These are phyloP conservation scores for Salix koriyanagi DNA, from an alignment of 345 rosid species.

Conservation along the genomic window DNA sequence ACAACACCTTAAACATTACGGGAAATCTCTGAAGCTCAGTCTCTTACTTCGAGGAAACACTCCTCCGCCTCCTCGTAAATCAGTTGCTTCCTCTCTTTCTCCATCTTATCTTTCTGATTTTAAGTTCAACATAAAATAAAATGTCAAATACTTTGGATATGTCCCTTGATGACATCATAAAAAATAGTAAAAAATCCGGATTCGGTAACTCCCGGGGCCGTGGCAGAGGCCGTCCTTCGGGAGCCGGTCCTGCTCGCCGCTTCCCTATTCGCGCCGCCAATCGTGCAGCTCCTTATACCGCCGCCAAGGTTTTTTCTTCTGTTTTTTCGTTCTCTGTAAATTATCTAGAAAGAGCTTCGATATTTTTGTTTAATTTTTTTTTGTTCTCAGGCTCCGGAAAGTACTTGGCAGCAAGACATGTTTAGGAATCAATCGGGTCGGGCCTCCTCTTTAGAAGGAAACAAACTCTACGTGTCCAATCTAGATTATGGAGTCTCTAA, in stretches of 20 bases:
- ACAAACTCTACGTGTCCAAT: constrained; percentile 89
- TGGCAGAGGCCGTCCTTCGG: constrained; percentile 48
- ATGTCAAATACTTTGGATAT: constrained; percentile 91
- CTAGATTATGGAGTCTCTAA: constrained; percentile 90
- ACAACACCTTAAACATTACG: not conserved
- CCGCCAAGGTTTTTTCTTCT: constrained; percentile 39
- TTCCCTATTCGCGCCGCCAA: constrained; percentile 49
- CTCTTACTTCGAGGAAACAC: not conserved
- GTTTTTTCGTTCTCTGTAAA: not conserved
- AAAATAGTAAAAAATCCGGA: constrained; percentile 69
- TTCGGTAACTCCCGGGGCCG: constrained; percentile 50
- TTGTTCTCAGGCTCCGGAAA: constrained; percentile 68
- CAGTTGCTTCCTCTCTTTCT: not conserved
- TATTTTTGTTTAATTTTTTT: constrained; percentile 15
- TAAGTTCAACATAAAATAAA: not conserved
- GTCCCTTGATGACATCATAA: constrained; percentile 96
- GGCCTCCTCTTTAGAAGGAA: constrained; percentile 70
- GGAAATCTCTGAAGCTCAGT: not conserved
- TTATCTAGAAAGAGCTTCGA: constrained; percentile 13
- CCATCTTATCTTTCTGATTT: not conserved
- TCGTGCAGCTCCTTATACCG: constrained; percentile 61
- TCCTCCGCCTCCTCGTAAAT: not conserved
- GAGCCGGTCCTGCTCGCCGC: constrained; percentile 73
- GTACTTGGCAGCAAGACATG: constrained; percentile 91
- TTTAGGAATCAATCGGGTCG: constrained; percentile 54